Evolutionary conservation across 2,329 filamentous ascomycete species (phyloP).

Genomic region (Penicillium paneum): DNA sequence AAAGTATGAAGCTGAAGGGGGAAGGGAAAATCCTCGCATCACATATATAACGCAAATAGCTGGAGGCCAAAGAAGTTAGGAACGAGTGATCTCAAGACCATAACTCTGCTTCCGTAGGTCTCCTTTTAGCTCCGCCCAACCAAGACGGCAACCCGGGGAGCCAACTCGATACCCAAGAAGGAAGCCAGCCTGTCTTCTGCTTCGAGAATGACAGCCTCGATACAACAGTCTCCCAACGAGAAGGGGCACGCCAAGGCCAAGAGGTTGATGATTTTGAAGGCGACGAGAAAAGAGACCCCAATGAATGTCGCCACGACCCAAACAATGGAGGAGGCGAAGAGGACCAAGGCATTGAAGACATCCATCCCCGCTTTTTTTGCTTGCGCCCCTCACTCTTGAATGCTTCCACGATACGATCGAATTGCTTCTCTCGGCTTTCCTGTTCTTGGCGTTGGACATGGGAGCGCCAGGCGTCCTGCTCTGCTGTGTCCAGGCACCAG

Average conservation of each 20-base stretch:
- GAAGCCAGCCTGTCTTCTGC: conserved; percentile 8
- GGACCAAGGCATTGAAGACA: conserved; percentile 1
- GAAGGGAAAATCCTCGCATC: not conserved
- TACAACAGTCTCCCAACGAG: conserved; percentile 7
- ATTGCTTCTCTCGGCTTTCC: conserved; percentile 30
- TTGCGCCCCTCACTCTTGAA: conserved; percentile 27
- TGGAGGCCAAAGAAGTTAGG: not conserved
- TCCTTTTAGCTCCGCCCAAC: conserved; percentile 3
- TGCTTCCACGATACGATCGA: conserved; percentile 36
- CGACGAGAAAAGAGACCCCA: conserved; percentile 12
- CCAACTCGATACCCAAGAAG: conserved; percentile 1
- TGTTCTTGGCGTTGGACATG: conserved; percentile 23
- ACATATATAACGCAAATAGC: not conserved
- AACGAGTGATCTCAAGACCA: conserved; percentile 16
- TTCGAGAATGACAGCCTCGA: not conserved
- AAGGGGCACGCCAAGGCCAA: conserved; percentile 17
- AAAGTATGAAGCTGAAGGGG: not conserved
- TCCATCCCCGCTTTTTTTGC: conserved; percentile 14
- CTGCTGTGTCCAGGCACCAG: conserved; percentile 49
- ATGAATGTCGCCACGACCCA: conserved; percentile 18
- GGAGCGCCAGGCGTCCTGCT: conserved; percentile 38
- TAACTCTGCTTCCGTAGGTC: conserved; percentile 16
- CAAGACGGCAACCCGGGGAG: conserved; percentile 7
- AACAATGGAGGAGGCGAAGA: conserved; percentile 11
- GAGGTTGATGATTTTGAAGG: not conserved